Evolutionary conservation across 805 yeast species (phyloP).

Genomic region (fission yeast (Schizosaccharomyces pombe)): DNA sequence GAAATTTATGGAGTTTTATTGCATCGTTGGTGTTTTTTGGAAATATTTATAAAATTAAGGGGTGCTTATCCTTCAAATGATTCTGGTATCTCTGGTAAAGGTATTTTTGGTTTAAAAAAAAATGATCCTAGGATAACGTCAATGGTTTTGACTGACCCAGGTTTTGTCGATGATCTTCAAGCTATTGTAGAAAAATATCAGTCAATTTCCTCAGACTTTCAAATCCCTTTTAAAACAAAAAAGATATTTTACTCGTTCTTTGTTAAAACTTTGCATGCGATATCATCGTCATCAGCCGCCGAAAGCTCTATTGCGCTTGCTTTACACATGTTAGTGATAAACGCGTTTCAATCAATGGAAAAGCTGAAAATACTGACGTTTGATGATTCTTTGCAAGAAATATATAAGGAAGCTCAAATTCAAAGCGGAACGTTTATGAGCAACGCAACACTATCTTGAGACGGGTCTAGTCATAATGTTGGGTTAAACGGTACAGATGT

Average conservation of each 20-base stretch:
- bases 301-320: not conserved
- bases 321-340: not conserved
- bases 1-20: not conserved
- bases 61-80: not conserved
- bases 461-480: too few relatives aligned
- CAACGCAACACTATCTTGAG: too few relatives aligned
- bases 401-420: not conserved
- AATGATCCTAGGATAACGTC: not conserved
- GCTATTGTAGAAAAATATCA: not conserved
- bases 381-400: slow-evolving; percentile 25
- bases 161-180: not conserved
- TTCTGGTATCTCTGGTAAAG: not conserved
- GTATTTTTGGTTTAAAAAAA: not conserved
- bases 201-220: not conserved
- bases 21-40: not conserved
- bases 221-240: not conserved
- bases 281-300: not conserved
- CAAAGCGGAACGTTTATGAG: not conserved
- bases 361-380: slow-evolving; percentile 19
- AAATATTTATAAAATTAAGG: not conserved
- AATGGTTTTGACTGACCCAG: not conserved
- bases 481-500: too few relatives aligned
- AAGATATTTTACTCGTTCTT: not conserved
- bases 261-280: not conserved
- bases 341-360: slow-evolving; percentile 14